Evolutionary conservation across 306 rosid species (phyloP).

Genomic region (Argentina anserina): DNA sequence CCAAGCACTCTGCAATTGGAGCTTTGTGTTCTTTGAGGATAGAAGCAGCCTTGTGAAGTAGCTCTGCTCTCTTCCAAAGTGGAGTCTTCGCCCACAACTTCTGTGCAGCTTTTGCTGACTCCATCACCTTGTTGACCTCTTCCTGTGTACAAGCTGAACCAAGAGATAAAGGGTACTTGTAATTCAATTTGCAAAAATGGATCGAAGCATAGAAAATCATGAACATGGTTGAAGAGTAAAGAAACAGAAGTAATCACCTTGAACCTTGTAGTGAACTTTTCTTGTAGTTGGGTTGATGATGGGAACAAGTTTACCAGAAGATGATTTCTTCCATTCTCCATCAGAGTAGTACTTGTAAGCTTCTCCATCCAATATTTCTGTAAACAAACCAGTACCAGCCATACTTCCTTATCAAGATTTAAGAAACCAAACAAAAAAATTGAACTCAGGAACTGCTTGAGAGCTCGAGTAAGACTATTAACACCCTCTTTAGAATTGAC

Average conservation of each 20-base stretch:
- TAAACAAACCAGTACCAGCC: conserved; percentile 74
- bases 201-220: not conserved
- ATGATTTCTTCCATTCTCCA: conserved; percentile 85
- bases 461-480: not conserved
- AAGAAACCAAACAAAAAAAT: not conserved
- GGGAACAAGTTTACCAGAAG: conserved; percentile 73
- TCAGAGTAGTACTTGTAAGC: conserved; percentile 75
- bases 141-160: conserved; percentile 81
- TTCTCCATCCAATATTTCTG: conserved; percentile 77
- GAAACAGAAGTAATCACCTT: conserved; percentile 42
- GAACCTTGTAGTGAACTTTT: conserved; percentile 88
- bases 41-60: conserved; percentile 95
- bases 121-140: conserved; percentile 91
- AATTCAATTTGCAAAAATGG: not conserved
- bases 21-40: conserved; percentile 86
- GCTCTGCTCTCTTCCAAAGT: conserved; percentile 92
- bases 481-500: not conserved
- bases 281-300: conserved; percentile 85
- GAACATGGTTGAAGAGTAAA: not conserved
- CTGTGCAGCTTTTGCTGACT: conserved; percentile 75
- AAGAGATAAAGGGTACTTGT: conserved; percentile 6
- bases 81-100: conserved; percentile 98
- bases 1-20: conserved; percentile 80
- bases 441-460: not conserved
- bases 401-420: conserved; percentile 17